phyloP scores from a whole-genome alignment of 75 land plant species.

The Pinus albicaulis region DNA sequence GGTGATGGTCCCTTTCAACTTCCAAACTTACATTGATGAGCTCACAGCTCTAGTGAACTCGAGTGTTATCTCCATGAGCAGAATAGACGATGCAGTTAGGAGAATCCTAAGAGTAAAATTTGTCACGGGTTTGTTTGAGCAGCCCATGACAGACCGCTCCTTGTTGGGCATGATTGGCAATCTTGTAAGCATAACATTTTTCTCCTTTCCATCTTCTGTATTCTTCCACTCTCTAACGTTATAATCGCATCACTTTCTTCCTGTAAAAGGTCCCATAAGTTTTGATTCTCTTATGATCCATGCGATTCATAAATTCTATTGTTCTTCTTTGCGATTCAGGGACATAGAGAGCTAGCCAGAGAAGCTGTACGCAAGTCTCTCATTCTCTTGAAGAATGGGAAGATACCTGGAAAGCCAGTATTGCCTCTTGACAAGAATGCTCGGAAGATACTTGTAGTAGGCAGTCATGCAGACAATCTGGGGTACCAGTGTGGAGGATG shows the following conservation, averaged over 20 bases:
- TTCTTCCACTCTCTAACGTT: too few relatives aligned
- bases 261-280: not conserved
- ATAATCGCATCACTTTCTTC: not conserved
- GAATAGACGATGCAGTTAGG: too few relatives aligned
- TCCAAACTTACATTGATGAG: too few relatives aligned
- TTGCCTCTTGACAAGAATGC: conserved; percentile 71
- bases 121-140: too few relatives aligned
- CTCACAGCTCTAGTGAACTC: too few relatives aligned
- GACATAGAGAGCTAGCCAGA: conserved; percentile 59
- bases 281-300: not conserved
- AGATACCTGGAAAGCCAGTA: conserved; percentile 35
- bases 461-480: conserved; percentile 83
- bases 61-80: too few relatives aligned
- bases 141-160: too few relatives aligned
- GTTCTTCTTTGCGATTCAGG: conserved; percentile 18
- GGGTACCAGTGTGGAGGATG: conserved; percentile 96
- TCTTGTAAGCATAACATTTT: too few relatives aligned
- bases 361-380: conserved; percentile 81
- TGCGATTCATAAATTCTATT: not conserved
- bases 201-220: too few relatives aligned
- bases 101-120: too few relatives aligned
- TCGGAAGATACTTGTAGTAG: conserved; percentile 70
- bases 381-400: conserved; percentile 84
- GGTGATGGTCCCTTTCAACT: too few relatives aligned
- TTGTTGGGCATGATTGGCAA: too few relatives aligned